These are phyloP conservation scores for Colletotrichum sp. DNA, from an alignment of 2,329 filamentous ascomycete species.

Conservation along the genomic window DNA sequence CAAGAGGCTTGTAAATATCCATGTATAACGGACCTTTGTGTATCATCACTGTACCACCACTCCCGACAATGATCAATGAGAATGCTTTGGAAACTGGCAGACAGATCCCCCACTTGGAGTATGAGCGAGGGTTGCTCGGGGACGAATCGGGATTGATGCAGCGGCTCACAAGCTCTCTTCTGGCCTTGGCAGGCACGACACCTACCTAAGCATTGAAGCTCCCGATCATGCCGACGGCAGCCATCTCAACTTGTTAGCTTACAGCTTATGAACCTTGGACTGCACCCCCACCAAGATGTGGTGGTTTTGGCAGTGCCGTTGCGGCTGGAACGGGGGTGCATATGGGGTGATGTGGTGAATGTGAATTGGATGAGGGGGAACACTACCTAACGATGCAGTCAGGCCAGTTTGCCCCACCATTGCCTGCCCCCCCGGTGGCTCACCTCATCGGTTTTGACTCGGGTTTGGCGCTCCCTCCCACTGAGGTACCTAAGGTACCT, in stretches of 20 bases:
- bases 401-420: background rate
- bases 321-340: background rate
- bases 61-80: background rate
- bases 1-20: background rate
- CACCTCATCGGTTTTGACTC: background rate
- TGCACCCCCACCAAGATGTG: background rate
- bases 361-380: background rate
- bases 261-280: background rate
- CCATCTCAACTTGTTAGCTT: background rate
- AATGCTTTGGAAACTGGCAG: background rate
- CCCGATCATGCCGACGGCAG: background rate
- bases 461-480: background rate
- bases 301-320: background rate
- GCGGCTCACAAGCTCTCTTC: background rate
- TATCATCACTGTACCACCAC: slow-evolving; percentile 8
- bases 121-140: background rate
- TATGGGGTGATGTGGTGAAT: background rate
- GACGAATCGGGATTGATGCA: background rate
- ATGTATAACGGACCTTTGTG: background rate
- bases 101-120: background rate
- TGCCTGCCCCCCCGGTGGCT: background rate
- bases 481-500: background rate
- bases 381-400: background rate
- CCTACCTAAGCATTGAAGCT: background rate
- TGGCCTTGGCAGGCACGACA: background rate